Conservation (phyloP, 1,284 basidiomycete genomes). For the Microbotryum silenes-acaulis region DNA sequence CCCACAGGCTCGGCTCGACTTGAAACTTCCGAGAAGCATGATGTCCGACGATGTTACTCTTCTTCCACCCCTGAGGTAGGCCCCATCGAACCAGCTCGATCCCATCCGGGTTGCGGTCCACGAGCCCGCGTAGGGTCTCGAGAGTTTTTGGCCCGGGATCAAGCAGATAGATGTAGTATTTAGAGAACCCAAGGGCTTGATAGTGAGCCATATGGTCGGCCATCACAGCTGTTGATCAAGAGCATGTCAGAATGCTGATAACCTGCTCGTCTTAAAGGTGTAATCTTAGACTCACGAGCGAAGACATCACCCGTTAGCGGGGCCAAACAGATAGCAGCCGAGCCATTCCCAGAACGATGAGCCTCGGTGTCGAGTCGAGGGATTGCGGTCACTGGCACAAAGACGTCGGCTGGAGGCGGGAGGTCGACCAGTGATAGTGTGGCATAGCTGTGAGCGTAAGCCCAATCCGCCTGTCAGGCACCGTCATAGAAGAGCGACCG, state of each 20-base stretch:
- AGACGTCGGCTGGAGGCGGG: conserved; percentile 3
- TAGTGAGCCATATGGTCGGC: neutral
- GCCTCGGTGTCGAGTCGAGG: neutral
- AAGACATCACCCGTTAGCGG: conserved; percentile 6
- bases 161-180: conserved; percentile 14
- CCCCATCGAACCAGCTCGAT: conserved; percentile 7
- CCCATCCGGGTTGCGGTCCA: neutral
- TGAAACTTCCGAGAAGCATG: neutral
- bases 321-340: conserved; percentile 5
- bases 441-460: conserved; percentile 1
- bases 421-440: neutral
- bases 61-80: conserved; percentile 6
- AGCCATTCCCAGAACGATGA: conserved; percentile 1
- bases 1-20: conserved; percentile 4
- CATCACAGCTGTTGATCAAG: too few relatives aligned
- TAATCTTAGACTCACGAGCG: neutral
- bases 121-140: conserved; percentile 3
- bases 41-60: neutral
- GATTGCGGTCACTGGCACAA: conserved; percentile 1
- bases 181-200: conserved; percentile 9
- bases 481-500: too few relatives aligned
- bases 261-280: neutral
- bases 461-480: neutral
- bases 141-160: conserved; percentile 14
- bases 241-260: neutral